phyloP scores from a whole-genome alignment of 2,329 filamentous ascomycete species.

The Colletotrichum horii region DNA sequence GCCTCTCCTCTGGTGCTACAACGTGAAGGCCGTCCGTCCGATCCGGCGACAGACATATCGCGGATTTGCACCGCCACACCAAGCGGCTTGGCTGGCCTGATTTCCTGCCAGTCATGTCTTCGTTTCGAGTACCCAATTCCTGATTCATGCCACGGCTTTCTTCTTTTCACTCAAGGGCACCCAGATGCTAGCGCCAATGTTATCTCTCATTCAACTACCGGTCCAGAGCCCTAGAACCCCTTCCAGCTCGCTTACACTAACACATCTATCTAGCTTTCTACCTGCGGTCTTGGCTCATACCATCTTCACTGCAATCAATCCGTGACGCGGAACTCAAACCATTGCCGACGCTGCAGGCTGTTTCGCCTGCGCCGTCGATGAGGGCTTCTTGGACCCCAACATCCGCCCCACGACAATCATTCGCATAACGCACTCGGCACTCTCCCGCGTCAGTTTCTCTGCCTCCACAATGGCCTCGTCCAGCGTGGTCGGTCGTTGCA shows the following conservation, averaged over 20 bases:
- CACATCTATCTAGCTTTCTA: not conserved
- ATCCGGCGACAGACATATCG: not conserved
- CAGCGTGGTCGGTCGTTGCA: slow-evolving; percentile 35
- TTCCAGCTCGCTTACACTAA: not conserved
- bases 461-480: slow-evolving; percentile 34
- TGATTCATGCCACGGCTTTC: slow-evolving; percentile 11
- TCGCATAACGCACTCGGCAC: slow-evolving; percentile 37
- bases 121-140: not conserved
- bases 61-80: slow-evolving; percentile 9
- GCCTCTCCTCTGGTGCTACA: not conserved
- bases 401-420: slow-evolving; percentile 35
- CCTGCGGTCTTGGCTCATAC: slow-evolving; percentile 9
- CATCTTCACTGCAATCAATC: not conserved
- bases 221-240: not conserved
- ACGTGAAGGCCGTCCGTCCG: not conserved
- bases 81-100: slow-evolving; percentile 11
- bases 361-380: not conserved
- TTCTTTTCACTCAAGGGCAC: slow-evolving; percentile 4
- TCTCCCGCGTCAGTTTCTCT: slow-evolving; percentile 34
- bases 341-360: not conserved
- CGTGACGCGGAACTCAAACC: not conserved
- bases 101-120: not conserved
- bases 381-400: slow-evolving; percentile 22
- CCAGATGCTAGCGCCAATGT: slow-evolving; percentile 1
- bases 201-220: slow-evolving; percentile 1